Conservation (phyloP, 2,329 filamentous ascomycete species). For the Neopestalotiopsis clavispora region DNA sequence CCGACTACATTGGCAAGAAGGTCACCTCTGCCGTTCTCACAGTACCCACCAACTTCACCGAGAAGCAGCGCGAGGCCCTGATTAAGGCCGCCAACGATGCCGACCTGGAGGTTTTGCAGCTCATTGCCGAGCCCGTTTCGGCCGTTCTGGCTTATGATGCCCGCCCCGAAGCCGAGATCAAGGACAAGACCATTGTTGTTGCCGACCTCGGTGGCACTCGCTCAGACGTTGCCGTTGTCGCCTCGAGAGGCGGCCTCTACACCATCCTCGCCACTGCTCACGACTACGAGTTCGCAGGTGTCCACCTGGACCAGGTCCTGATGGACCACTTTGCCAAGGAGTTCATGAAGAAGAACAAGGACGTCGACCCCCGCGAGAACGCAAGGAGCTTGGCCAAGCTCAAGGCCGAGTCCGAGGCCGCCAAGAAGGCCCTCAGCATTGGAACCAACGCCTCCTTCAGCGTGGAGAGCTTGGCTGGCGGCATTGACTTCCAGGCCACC, state of each 20-base stretch:
- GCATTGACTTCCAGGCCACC: constrained; percentile 87
- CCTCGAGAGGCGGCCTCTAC: constrained; percentile 94
- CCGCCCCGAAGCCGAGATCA: constrained; percentile 71
- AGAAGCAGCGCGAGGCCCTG: constrained; percentile 84
- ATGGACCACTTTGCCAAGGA: constrained; percentile 98
- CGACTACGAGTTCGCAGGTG: constrained; percentile 92
- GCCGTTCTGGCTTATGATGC: constrained; percentile 92
- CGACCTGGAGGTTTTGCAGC: constrained; percentile 87
- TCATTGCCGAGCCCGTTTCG: constrained; percentile 89
- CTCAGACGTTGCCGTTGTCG: constrained; percentile 88
- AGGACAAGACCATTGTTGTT: constrained; percentile 90
- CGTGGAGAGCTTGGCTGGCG: constrained; percentile 87
- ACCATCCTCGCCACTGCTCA: constrained; percentile 91
- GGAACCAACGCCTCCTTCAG: constrained; percentile 89
- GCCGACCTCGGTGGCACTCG: constrained; percentile 92
- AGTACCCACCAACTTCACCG: constrained; percentile 90
- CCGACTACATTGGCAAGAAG: constrained; percentile 89
- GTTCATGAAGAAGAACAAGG: constrained; percentile 94
- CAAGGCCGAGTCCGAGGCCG: constrained; percentile 85
- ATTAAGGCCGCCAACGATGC: constrained; percentile 78
- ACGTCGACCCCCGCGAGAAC: constrained; percentile 81
- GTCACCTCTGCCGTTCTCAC: constrained; percentile 96
- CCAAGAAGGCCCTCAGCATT: constrained; percentile 90
- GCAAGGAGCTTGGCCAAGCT: constrained; percentile 86
- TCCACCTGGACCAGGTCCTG: constrained; percentile 85